A percentile compares a stretch with the other conserved stretches of the same genome.
These are phyloP conservation scores for Plasmodium vinckei DNA, from an alignment of 169 alveolate species.

Conservation along the genomic window DNA sequence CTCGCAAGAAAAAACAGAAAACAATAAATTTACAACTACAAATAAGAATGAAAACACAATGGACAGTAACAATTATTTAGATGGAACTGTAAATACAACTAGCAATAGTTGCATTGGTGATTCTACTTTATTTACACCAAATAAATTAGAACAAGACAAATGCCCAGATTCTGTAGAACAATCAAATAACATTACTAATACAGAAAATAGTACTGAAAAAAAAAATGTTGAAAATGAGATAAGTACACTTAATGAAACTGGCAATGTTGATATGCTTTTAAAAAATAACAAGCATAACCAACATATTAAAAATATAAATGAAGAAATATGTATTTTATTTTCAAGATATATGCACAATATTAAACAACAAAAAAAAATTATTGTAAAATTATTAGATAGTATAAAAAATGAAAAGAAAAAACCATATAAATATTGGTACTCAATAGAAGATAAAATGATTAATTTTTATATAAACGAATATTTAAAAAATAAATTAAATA, in stretches of 20 bases:
- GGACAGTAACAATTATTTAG: neutral
- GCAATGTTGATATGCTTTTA: neutral
- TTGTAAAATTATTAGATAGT: slow-evolving; percentile 38
- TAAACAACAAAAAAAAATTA: slow-evolving; percentile 63
- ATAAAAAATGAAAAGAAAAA: slow-evolving; percentile 67
- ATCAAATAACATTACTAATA: neutral
- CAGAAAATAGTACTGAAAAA: neutral
- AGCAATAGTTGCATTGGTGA: neutral
- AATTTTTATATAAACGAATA: slow-evolving; percentile 83
- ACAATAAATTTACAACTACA: neutral
- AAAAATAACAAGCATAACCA: neutral
- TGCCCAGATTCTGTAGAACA: neutral
- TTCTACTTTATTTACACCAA: neutral
- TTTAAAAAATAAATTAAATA: slow-evolving; percentile 82
- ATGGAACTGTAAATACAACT: neutral
- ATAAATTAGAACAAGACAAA: neutral
- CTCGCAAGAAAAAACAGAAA: slow-evolving; percentile 1
- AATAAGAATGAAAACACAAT: neutral
- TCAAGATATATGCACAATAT: slow-evolving; percentile 66
- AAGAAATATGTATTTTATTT: slow-evolving; percentile 63
- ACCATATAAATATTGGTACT: slow-evolving; percentile 79
- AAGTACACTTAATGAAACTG: neutral
- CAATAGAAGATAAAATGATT: slow-evolving; percentile 83
- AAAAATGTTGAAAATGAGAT: neutral
- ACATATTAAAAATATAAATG: slow-evolving; percentile 31